Evolutionary conservation across 768 basidiomycete species (phyloP).

Genomic region (Tylopilus plumbeoviolaceoides): DNA sequence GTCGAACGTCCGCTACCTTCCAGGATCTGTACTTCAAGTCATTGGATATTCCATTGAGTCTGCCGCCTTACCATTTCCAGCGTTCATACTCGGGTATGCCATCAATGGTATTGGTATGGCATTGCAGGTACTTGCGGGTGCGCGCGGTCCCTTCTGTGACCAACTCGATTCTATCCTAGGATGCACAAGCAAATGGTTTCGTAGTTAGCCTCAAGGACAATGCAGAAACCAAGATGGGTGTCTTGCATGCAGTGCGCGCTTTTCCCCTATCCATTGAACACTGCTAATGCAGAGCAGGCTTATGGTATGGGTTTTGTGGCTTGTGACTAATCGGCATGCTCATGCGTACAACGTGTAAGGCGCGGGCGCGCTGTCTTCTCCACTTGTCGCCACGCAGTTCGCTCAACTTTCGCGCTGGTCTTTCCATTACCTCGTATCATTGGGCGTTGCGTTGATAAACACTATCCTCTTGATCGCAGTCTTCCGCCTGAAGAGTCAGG

Average conservation of each 20-base stretch:
- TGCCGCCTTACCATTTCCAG: constrained; percentile 43
- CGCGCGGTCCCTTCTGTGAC: background rate
- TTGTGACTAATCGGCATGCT: constrained; percentile 1
- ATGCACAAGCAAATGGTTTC: constrained; percentile 47
- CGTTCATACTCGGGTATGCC: constrained; percentile 39
- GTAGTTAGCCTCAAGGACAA: constrained; percentile 37
- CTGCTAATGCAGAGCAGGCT: constrained; percentile 15
- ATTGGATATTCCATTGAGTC: constrained; percentile 35
- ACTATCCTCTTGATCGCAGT: constrained; percentile 46
- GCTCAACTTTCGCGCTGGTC: constrained; percentile 64
- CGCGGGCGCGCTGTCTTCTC: constrained; percentile 60
- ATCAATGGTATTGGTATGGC: constrained; percentile 45
- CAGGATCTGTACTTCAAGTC: constrained; percentile 29
- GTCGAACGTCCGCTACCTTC: background rate
- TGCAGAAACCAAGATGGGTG: constrained; percentile 38
- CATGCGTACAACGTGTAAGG: constrained; percentile 36
- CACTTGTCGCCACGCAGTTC: constrained; percentile 81
- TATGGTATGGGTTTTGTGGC: constrained; percentile 28
- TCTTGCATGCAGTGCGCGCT: constrained; percentile 34
- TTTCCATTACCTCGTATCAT: constrained; percentile 69
- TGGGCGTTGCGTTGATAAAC: constrained; percentile 63
- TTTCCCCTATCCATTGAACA: constrained; percentile 11
- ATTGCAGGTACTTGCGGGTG: constrained; percentile 35
- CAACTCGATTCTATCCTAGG: constrained; percentile 21
- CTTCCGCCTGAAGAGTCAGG: constrained; percentile 68